Base-by-base conservation (phyloP, 257 asterid genomes). In the Scutellaria baicalensis region DNA sequence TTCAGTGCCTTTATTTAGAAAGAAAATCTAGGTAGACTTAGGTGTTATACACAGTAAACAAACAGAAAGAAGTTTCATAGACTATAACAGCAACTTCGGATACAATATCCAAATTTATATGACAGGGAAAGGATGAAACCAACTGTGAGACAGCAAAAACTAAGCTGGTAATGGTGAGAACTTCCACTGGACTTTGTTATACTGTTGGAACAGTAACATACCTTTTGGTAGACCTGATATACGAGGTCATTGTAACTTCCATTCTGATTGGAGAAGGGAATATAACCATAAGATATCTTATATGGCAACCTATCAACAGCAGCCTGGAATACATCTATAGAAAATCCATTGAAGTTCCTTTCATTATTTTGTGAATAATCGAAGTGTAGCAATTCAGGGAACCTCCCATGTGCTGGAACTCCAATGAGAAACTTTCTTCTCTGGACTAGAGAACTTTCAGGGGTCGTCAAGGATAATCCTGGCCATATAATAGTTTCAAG, bases 401-500 rank as follows among this genome's bases (percentile, higher is more conserved):
- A 79, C 68, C 64, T 61, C 2, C 2, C n/a, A 2, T 61, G 27
- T 55, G 4, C 9, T 69, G 83, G 66, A 65, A 63, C 10, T 47
- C 63, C 82, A 59, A 77, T 20, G 64, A 73, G 44, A 2, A 80
- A 21, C 6, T 18, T 21, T 23, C 33, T 64, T 45, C 71, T 42
- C 17, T 58, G 66, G 50, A 40, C 40, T 8, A 64, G 4, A 57
- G 14, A 36, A 50, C 58, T 27, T 9, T 40, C 18, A 4, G 83
- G 71, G 48, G 74, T 43, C 6, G 35, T 23, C 11, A 17, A 20
- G 3, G 79, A 40, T 52, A 69, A 27, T 12, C 83, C 83, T 1
- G 83, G 83, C 83, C 83, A 78, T 58, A 74, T 78, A 50, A 74
- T 69, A 45, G 71, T 38, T 64, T 78, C 79, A 35, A 68, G 73